These are phyloP conservation scores for Colletotrichum limetticola DNA, from an alignment of 2,329 filamentous ascomycete genomes.

Conservation along the genomic window DNA sequence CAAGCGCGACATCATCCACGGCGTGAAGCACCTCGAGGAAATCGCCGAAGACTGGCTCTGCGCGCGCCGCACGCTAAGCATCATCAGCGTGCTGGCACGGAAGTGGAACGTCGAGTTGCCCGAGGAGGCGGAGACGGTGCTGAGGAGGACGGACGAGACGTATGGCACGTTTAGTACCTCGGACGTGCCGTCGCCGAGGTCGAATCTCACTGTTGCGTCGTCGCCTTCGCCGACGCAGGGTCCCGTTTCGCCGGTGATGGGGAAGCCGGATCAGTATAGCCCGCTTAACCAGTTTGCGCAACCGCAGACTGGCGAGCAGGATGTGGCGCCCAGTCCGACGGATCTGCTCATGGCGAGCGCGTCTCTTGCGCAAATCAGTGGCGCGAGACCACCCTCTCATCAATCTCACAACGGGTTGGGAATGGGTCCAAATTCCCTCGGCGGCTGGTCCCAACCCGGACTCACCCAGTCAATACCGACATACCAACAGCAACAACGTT, in stretches of 20 bases:
- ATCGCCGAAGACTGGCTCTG: conserved; percentile 96
- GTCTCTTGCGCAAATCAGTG: conserved; percentile 39
- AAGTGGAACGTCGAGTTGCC: conserved; percentile 92
- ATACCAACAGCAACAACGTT: conserved; percentile 39
- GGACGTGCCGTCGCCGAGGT: conserved; percentile 67
- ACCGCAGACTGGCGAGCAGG: conserved; percentile 40
- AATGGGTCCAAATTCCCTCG: conserved; percentile 8
- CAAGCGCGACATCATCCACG: conserved; percentile 88
- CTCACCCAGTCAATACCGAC: conserved; percentile 41
- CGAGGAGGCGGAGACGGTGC: conserved; percentile 79
- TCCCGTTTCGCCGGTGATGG: conserved; percentile 29
- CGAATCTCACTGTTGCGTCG: conserved; percentile 41
- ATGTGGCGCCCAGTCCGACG: conserved; percentile 38
- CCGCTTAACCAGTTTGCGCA: conserved; percentile 48
- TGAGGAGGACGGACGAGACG: conserved; percentile 82
- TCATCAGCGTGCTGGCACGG: conserved; percentile 84
- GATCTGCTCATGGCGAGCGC: conserved; percentile 42
- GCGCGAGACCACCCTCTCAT: conserved; percentile 20
- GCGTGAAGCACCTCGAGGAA: conserved; percentile 91
- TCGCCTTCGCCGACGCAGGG: conserved; percentile 44
- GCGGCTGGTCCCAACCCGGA: conserved; percentile 40
- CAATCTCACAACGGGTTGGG: background rate
- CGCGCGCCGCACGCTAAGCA: conserved; percentile 84
- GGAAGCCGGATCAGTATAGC: conserved; percentile 46
- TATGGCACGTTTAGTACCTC: conserved; percentile 78